Conservation (phyloP, 768 basidiomycete genomes). For the Phanerochaete carnosa region DNA sequence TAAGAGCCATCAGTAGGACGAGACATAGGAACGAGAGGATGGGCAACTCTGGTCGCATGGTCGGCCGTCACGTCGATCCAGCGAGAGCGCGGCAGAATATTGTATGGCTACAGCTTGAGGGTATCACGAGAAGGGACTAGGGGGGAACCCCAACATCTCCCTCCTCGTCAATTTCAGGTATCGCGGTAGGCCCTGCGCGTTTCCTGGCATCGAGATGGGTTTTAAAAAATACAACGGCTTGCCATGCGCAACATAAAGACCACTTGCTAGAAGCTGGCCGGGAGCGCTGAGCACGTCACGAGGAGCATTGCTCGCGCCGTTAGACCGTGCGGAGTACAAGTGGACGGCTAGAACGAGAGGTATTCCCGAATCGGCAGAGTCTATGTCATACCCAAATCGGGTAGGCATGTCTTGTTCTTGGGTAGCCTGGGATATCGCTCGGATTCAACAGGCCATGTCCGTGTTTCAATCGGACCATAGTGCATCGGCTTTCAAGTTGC, state of each 20-base stretch:
- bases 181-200: not conserved
- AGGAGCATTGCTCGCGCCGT: constrained; percentile 3
- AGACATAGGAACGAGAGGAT: constrained; percentile 26
- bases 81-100: constrained; percentile 11
- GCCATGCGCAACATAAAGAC: constrained; percentile 11
- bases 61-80: constrained; percentile 15
- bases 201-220: not conserved
- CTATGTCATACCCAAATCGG: constrained; percentile 8
- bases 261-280: constrained; percentile 5
- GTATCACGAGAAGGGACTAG: constrained; percentile 9
- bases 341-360: constrained; percentile 5
- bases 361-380: constrained; percentile 7
- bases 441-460: not conserved
- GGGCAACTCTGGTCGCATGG: constrained; percentile 25
- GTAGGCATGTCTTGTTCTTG: constrained; percentile 5
- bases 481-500: not conserved
- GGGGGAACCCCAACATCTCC: not conserved
- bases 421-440: not conserved
- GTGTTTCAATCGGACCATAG: not conserved
- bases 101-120: constrained; percentile 9
- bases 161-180: constrained; percentile 4
- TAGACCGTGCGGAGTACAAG: not conserved
- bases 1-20: constrained; percentile 19
- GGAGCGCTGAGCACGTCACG: constrained; percentile 14
- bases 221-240: constrained; percentile 10